These are phyloP conservation scores for Eremochloa ophiuroides DNA, from an alignment of 176 grass and related monocot genomes.

Conservation along the genomic window DNA sequence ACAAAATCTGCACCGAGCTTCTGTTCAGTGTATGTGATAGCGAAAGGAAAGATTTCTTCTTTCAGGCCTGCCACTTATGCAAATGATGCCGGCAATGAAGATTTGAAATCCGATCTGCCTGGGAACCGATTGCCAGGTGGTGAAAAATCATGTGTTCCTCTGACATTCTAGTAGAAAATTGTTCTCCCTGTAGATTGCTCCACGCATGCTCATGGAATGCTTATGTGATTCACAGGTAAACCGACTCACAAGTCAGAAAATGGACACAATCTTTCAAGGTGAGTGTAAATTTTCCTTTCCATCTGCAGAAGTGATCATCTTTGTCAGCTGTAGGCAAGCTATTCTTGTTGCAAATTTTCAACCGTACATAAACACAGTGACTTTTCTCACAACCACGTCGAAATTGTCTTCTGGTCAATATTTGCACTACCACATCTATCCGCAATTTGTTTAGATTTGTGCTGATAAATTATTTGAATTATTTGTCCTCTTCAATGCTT, in stretches of 20 bases:
- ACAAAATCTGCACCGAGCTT: slow-evolving; percentile 52
- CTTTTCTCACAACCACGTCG: neutral
- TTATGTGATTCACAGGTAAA: slow-evolving; percentile 58
- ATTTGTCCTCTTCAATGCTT: neutral
- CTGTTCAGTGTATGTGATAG: slow-evolving; percentile 75
- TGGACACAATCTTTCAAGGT: slow-evolving; percentile 14
- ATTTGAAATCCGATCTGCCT: slow-evolving; percentile 21
- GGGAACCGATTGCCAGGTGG: slow-evolving; percentile 11
- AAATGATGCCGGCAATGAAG: slow-evolving; percentile 32
- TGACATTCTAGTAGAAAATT: neutral
- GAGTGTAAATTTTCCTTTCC: neutral
- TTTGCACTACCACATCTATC: neutral
- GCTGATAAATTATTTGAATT: neutral
- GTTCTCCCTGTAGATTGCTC: too few species aligned
- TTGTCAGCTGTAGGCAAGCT: neutral
- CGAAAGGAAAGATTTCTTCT: slow-evolving; percentile 76
- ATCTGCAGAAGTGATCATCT: neutral
- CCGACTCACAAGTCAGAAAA: neutral
- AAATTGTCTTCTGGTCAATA: neutral
- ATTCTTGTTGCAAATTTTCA: neutral
- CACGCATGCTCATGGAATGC: too few species aligned
- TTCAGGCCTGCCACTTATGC: slow-evolving; percentile 49
- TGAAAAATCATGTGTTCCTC: slow-evolving; percentile 45
- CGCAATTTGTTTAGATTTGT: neutral
- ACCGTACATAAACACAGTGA: neutral